Conservation (phyloP, 352 stramenopile genomes). For the Pythium myriotylum region DNA sequence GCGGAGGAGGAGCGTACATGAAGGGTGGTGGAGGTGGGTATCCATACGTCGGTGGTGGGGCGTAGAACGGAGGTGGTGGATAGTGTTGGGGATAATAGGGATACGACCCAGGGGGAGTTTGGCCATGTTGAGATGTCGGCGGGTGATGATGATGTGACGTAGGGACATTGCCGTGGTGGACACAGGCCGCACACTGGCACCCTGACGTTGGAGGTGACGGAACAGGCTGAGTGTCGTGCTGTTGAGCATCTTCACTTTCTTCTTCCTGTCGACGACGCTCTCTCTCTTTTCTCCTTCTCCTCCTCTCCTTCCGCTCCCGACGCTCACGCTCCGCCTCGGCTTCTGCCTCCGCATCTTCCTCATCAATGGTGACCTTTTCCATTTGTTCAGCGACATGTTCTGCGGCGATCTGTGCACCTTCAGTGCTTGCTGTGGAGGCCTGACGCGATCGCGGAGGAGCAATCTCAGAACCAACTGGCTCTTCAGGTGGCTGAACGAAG, state of each 20-base stretch:
- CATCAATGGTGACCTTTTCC: background rate
- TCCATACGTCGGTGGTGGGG: conserved; percentile 10
- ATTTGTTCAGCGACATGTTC: too few relatives aligned
- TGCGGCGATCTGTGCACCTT: too few relatives aligned
- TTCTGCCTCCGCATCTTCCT: background rate
- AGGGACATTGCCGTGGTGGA: background rate
- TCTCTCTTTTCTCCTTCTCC: conserved; percentile 24
- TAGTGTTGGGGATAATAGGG: conserved; percentile 2
- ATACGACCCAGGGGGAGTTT: conserved; percentile 3
- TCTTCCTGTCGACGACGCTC: conserved; percentile 29
- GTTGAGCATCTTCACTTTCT: conserved; percentile 26
- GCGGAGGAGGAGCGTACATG: conserved; percentile 13
- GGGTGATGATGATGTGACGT: conserved; percentile 2
- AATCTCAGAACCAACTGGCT: too few relatives aligned
- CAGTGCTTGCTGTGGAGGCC: too few relatives aligned
- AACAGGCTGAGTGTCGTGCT: conserved; percentile 14
- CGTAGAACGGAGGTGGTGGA: conserved; percentile 7
- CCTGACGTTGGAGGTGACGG: background rate
- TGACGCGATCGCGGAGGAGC: too few relatives aligned
- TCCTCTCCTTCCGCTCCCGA: conserved; percentile 8
- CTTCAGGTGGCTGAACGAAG: too few relatives aligned
- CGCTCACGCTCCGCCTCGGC: conserved; percentile 6
- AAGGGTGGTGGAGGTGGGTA: conserved; percentile 6
- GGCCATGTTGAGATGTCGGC: background rate
- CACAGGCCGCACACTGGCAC: conserved; percentile 13